Percentiles rank a stretch among this genome's conserved stretches.
These are phyloP conservation scores for Phytopythium boreale DNA, from an alignment of 352 stramenopile genomes.

Conservation along the genomic window DNA sequence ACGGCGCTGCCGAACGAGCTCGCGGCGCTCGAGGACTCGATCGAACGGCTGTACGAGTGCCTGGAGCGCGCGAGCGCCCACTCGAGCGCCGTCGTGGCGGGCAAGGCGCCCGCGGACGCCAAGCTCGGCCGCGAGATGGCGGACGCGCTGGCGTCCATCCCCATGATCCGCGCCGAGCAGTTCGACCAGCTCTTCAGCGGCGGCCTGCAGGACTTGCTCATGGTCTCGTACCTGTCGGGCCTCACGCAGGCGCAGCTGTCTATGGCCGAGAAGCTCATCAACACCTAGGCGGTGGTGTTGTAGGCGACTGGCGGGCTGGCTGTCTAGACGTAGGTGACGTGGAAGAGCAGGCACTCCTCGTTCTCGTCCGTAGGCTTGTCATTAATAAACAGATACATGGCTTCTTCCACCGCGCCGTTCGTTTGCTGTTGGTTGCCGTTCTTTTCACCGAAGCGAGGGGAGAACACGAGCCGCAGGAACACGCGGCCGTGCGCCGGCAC, in stretches of 20 bases:
- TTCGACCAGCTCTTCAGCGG: slow-evolving; percentile 97
- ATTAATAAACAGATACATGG: slow-evolving; percentile 92
- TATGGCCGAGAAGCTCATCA: slow-evolving; percentile 98
- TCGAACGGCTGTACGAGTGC: slow-evolving; percentile 89
- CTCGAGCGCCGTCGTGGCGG: slow-evolving; percentile 89
- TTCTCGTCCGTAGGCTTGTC: slow-evolving; percentile 88
- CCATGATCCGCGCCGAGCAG: slow-evolving; percentile 91
- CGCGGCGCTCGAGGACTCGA: slow-evolving; percentile 67
- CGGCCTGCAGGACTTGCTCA: slow-evolving; percentile 97
- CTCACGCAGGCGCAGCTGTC: slow-evolving; percentile 97
- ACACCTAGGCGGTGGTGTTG: slow-evolving; percentile 44
- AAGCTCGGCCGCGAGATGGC: slow-evolving; percentile 93
- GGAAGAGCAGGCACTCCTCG: slow-evolving; percentile 92
- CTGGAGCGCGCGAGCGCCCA: slow-evolving; percentile 89
- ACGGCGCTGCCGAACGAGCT: slow-evolving; percentile 72
- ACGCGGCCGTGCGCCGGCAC: slow-evolving; percentile 43
- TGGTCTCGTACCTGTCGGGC: slow-evolving; percentile 97
- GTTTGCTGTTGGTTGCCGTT: neutral
- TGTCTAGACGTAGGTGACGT: slow-evolving; percentile 53
- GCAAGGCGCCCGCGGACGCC: slow-evolving; percentile 68
- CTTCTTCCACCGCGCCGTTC: slow-evolving; percentile 15
- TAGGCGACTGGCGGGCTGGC: neutral
- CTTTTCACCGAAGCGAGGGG: slow-evolving; percentile 13
- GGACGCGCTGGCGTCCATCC: slow-evolving; percentile 92
- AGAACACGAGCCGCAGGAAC: slow-evolving; percentile 57